Conservation (phyloP, 192 early-diverging fungal species). For the Linnemannia hyalina region DNA sequence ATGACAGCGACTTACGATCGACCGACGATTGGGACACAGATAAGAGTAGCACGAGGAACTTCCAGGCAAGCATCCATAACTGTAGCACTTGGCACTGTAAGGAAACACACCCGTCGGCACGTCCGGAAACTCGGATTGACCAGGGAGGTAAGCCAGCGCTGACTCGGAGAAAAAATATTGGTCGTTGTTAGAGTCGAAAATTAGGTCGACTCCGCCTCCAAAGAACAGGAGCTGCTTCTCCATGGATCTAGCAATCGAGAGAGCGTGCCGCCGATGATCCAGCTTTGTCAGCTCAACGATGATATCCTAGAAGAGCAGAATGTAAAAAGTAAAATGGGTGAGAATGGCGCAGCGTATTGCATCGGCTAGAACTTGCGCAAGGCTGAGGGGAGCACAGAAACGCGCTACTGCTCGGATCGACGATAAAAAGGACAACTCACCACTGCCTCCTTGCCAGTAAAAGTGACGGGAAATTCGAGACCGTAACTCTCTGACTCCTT, state of each 20-base stretch:
- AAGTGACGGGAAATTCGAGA: constrained; percentile 77
- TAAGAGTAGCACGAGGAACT: constrained; percentile 40
- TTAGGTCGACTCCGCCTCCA: constrained; percentile 76
- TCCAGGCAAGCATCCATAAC: constrained; percentile 37
- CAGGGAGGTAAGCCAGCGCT: constrained; percentile 26
- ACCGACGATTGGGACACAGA: constrained; percentile 28
- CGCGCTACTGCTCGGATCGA: background rate
- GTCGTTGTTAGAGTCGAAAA: constrained; percentile 77
- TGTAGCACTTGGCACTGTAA: constrained; percentile 45
- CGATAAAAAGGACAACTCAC: constrained; percentile 15
- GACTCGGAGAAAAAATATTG: constrained; percentile 76
- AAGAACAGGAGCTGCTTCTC: constrained; percentile 83
- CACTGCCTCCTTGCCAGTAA: constrained; percentile 82
- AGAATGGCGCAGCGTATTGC: background rate
- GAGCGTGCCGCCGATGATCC: constrained; percentile 77
- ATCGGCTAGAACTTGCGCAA: background rate
- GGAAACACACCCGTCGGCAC: constrained; percentile 42
- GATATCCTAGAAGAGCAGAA: constrained; percentile 59
- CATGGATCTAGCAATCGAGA: constrained; percentile 79
- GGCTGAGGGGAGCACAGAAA: background rate
- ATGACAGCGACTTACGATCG: constrained; percentile 8
- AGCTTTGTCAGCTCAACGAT: constrained; percentile 72
- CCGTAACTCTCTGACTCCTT: constrained; percentile 61
- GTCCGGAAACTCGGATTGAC: constrained; percentile 34
- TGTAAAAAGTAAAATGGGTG: background rate